Percentiles rank a stretch among this genome's conserved stretches.
phyloP scores from a whole-genome alignment of 2,329 filamentous ascomycete species.

The Diaporthe sp. region DNA sequence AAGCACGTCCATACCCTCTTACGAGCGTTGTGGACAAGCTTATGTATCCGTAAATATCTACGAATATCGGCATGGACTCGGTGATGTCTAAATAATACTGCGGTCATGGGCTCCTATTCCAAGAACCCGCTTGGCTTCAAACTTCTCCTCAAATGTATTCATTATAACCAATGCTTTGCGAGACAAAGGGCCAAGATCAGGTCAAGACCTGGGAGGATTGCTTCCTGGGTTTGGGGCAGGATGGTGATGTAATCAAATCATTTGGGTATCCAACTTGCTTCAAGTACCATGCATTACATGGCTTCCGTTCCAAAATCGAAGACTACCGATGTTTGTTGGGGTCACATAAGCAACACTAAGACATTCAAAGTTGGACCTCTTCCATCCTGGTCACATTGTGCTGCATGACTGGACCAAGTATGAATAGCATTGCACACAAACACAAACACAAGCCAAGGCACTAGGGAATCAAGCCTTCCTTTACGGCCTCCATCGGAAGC shows the following conservation, averaged over 20 bases:
- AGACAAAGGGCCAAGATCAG: background rate
- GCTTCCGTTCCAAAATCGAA: background rate
- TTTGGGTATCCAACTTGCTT: too few relatives aligned
- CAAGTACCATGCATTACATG: background rate
- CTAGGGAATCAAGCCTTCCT: background rate
- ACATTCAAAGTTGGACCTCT: background rate
- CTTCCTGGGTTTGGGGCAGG: background rate
- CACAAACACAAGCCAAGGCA: conserved; percentile 1
- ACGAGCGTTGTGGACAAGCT: background rate
- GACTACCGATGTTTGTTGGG: background rate
- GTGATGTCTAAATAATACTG: background rate
- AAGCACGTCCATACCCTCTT: background rate
- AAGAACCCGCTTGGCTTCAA: background rate
- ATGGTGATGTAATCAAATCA: background rate
- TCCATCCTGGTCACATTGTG: background rate
- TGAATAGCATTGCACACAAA: background rate
- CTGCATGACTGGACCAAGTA: background rate
- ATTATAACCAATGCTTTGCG: too few relatives aligned
- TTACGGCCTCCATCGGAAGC: conserved; percentile 68
- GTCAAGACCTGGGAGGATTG: background rate
- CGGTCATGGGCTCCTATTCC: background rate
- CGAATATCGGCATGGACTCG: background rate
- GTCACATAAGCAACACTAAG: background rate
- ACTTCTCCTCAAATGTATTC: background rate
- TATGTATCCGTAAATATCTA: background rate